phyloP scores from a whole-genome alignment of 805 yeast species.

The Gaillardinia entomophila region DNA sequence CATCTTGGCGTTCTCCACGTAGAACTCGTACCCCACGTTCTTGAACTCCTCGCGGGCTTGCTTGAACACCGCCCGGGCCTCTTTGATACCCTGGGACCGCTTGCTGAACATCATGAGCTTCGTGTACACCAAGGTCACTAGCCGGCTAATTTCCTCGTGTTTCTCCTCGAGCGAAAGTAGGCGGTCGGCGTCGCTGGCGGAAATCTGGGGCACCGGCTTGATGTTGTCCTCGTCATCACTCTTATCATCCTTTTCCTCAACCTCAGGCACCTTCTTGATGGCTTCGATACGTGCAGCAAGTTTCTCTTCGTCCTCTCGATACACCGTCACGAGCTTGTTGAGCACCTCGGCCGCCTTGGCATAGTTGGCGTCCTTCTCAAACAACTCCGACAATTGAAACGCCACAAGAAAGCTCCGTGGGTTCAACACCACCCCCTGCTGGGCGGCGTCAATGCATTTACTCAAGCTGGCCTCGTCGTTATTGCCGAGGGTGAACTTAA shows the following conservation, averaged over 20 bases:
- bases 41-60: constrained; percentile 55
- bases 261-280: constrained; percentile 6
- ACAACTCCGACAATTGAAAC: constrained; percentile 61
- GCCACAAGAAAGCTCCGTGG: constrained; percentile 66
- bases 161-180: constrained; percentile 14
- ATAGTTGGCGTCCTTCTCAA: constrained; percentile 52
- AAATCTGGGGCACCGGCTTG: constrained; percentile 4
- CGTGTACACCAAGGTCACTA: constrained; percentile 62
- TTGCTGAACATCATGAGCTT: constrained; percentile 68
- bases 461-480: constrained; percentile 35
- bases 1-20: constrained; percentile 73
- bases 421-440: constrained; percentile 54
- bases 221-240: constrained; percentile 8
- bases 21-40: constrained; percentile 68
- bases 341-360: constrained; percentile 47
- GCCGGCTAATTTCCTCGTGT: constrained; percentile 18
- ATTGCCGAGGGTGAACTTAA: constrained; percentile 25
- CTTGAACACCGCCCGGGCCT: constrained; percentile 68
- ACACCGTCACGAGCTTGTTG: constrained; percentile 42
- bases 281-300: constrained; percentile 16
- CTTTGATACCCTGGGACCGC: constrained; percentile 60
- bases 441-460: constrained; percentile 42
- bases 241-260: constrained; percentile 4
- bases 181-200: constrained; percentile 14
- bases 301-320: constrained; percentile 33